A percentile compares a stretch with the other conserved stretches of the same genome.
phyloP scores from a whole-genome alignment of 805 yeast genomes.

The Metschnikowia colocasiae region DNA sequence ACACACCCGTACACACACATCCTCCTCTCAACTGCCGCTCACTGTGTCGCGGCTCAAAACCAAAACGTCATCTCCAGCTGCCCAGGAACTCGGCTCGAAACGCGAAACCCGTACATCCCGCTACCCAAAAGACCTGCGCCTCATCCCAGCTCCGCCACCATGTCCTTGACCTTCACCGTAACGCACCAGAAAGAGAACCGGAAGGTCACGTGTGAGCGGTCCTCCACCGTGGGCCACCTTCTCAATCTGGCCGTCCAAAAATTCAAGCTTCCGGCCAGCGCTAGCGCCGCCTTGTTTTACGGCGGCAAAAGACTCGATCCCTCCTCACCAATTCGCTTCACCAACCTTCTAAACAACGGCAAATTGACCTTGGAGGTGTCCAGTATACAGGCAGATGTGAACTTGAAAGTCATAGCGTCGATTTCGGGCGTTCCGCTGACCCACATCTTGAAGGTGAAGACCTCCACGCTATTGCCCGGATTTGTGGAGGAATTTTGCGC shows the following conservation, averaged over 20 bases:
- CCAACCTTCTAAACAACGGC: slow-evolving; percentile 32
- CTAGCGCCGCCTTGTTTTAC: slow-evolving; percentile 25
- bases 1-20: too few relatives aligned
- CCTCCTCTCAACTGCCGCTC: too few relatives aligned
- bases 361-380: slow-evolving; percentile 22
- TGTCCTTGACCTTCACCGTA: slow-evolving; percentile 25
- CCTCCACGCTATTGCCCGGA: slow-evolving; percentile 5
- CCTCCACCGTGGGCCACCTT: slow-evolving; percentile 30
- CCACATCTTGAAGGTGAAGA: slow-evolving; percentile 7
- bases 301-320: slow-evolving; percentile 31
- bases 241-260: slow-evolving; percentile 21
- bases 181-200: slow-evolving; percentile 23
- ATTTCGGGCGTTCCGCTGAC: slow-evolving; percentile 7
- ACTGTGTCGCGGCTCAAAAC: too few relatives aligned
- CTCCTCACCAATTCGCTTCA: slow-evolving; percentile 30
- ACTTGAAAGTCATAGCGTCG: slow-evolving; percentile 11
- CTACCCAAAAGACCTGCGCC: background rate
- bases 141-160: background rate
- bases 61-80: too few relatives aligned
- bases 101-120: background rate
- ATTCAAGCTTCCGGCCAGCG: slow-evolving; percentile 22
- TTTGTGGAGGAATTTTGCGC: slow-evolving; percentile 6
- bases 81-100: too few relatives aligned
- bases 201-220: slow-evolving; percentile 25
- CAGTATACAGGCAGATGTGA: background rate